phyloP scores from a whole-genome alignment of 2,329 filamentous ascomycete species.

The Leptographium lundbergii region DNA sequence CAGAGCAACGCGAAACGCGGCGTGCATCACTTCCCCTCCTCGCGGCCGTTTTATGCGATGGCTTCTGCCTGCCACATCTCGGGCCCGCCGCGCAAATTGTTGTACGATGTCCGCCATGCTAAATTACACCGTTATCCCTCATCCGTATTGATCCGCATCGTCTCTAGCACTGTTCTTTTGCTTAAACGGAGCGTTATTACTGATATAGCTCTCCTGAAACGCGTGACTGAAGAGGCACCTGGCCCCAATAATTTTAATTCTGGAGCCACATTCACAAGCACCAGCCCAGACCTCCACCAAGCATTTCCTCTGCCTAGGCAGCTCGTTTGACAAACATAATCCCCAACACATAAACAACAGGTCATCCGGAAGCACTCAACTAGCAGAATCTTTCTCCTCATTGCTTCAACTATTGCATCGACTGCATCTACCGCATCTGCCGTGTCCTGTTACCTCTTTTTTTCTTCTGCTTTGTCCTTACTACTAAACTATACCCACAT shows the following conservation, averaged over 20 bases:
- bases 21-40: conserved; percentile 6
- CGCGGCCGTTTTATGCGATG: not conserved
- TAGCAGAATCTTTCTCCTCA: not conserved
- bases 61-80: not conserved
- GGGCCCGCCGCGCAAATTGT: not conserved
- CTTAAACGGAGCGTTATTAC: conserved; percentile 2
- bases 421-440: not conserved
- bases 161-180: not conserved
- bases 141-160: not conserved
- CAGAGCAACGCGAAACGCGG: conserved; percentile 8
- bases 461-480: not conserved
- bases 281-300: conserved; percentile 2
- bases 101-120: not conserved
- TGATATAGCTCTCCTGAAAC: conserved; percentile 8
- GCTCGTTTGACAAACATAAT: not conserved
- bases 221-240: not conserved
- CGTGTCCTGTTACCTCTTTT: not conserved
- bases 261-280: conserved; percentile 5
- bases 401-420: not conserved
- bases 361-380: not conserved
- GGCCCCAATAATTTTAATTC: conserved; percentile 8
- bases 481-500: not conserved
- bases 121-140: not conserved
- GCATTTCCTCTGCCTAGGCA: not conserved
- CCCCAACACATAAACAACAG: not conserved